Percentiles rank a stretch among this genome's conserved stretches.
Conservation (phyloP, 2,329 filamentous ascomycete genomes). For the Fusarium setosum region DNA sequence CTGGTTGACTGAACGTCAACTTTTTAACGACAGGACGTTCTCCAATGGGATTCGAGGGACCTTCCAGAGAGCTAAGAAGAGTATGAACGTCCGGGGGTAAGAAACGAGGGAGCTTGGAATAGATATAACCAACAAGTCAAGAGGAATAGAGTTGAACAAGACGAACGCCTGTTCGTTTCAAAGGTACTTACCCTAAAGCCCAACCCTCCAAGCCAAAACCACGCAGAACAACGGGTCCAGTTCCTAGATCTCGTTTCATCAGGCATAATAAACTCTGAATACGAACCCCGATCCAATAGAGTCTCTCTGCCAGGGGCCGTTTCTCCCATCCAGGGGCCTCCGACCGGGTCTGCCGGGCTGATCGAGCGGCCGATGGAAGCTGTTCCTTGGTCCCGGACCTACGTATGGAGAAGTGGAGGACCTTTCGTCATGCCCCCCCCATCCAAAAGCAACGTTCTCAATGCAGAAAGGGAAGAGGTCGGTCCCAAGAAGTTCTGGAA, state of each 20-base stretch:
- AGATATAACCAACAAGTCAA: too few species aligned
- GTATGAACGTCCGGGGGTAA: too few species aligned
- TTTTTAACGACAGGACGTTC: too few species aligned
- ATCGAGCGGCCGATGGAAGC: conserved; percentile 1
- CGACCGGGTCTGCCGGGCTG: not conserved
- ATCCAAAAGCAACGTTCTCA: not conserved
- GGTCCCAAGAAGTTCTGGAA: not conserved
- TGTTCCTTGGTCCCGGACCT: not conserved
- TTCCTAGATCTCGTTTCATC: conserved; percentile 2
- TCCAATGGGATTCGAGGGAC: too few species aligned
- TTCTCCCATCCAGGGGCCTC: not conserved
- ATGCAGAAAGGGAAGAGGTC: not conserved
- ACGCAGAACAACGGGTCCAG: not conserved
- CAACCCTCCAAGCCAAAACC: not conserved
- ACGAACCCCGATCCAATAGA: not conserved
- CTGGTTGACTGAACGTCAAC: too few species aligned
- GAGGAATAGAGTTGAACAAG: too few species aligned
- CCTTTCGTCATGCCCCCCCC: conserved; percentile 5
- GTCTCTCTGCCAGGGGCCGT: not conserved
- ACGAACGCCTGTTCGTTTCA: not conserved
- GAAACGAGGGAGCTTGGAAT: too few species aligned
- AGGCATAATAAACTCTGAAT: not conserved
- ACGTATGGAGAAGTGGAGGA: conserved; percentile 11
- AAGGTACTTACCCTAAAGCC: not conserved
- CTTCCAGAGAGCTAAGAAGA: too few species aligned